These are phyloP conservation scores for Wakefieldia striispora DNA, from an alignment of 768 basidiomycete genomes.

Conservation along the genomic window DNA sequence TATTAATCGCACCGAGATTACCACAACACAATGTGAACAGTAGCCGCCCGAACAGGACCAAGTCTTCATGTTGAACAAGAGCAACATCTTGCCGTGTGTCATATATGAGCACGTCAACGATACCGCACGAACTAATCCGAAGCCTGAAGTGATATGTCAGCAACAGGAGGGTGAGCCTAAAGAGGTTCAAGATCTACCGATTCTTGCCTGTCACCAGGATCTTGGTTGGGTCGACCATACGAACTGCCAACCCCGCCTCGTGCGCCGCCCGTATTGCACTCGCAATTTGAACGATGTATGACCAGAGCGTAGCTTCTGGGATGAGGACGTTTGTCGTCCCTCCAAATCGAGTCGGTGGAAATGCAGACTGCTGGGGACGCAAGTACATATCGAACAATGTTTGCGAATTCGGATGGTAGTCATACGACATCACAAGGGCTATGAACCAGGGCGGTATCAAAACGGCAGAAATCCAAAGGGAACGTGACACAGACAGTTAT, in stretches of 20 bases:
- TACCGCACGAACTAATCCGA: conserved; percentile 82
- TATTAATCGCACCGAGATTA: conserved; percentile 56
- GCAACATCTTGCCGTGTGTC: conserved; percentile 62
- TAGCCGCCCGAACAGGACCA: conserved; percentile 81
- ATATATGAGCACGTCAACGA: conserved; percentile 82
- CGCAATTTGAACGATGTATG: conserved; percentile 87
- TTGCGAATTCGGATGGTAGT: conserved; percentile 80
- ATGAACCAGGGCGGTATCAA: conserved; percentile 8
- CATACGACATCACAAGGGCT: conserved; percentile 92
- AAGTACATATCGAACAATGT: conserved; percentile 82
- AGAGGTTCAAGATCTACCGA: conserved; percentile 44
- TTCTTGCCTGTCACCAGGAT: conserved; percentile 88
- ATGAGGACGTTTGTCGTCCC: conserved; percentile 36
- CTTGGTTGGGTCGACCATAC: conserved; percentile 84
- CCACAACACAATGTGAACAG: conserved; percentile 77
- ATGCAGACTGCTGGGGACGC: conserved; percentile 47
- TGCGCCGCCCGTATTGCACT: conserved; percentile 87
- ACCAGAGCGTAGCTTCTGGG: conserved; percentile 86
- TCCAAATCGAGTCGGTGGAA: conserved; percentile 36
- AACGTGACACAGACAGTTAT: conserved; percentile 65
- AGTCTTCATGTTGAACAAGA: conserved; percentile 81
- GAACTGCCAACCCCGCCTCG: conserved; percentile 72
- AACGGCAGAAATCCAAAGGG: conserved; percentile 1
- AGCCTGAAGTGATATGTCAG: conserved; percentile 44
- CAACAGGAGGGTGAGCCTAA: not conserved